A percentile compares a stretch with the other conserved stretches of the same genome.
Conservation (phyloP, 768 basidiomycete species). For the Amanita muscaria region DNA sequence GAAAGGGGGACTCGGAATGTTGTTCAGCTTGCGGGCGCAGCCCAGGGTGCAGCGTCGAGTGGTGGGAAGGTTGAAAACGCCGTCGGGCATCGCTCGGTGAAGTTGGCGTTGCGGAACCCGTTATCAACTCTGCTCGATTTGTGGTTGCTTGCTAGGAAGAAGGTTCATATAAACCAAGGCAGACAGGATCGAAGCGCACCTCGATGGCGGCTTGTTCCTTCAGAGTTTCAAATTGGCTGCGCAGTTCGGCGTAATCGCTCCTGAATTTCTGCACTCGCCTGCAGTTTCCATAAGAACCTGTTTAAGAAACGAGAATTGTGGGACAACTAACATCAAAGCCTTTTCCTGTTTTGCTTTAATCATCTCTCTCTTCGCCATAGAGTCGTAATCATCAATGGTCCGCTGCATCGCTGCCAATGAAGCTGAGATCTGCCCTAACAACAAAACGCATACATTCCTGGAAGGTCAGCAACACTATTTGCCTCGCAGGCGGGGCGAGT, state of each 20-base stretch:
- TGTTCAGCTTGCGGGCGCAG: constrained; percentile 40
- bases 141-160: constrained; percentile 44
- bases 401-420: constrained; percentile 90
- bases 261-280: constrained; percentile 94
- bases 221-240: constrained; percentile 70
- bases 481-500: neutral
- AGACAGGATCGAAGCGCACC: constrained; percentile 23
- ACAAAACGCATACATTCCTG: constrained; percentile 14
- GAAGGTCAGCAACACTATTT: constrained; percentile 9
- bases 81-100: constrained; percentile 56
- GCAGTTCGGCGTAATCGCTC: constrained; percentile 75
- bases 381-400: constrained; percentile 95
- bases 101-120: constrained; percentile 28
- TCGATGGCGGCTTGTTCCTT: constrained; percentile 51
- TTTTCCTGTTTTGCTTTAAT: constrained; percentile 96
- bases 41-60: constrained; percentile 46
- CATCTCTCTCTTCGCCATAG: constrained; percentile 93
- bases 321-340: constrained; percentile 63
- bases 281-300: constrained; percentile 7
- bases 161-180: neutral
- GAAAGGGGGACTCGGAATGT: constrained; percentile 82
- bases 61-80: constrained; percentile 46
- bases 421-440: constrained; percentile 93
- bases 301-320: neutral
- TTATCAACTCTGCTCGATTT: constrained; percentile 59